Evolutionary conservation across 2,329 filamentous ascomycete genomes (phyloP).

Genomic region (Fusarium liriodendri): DNA sequence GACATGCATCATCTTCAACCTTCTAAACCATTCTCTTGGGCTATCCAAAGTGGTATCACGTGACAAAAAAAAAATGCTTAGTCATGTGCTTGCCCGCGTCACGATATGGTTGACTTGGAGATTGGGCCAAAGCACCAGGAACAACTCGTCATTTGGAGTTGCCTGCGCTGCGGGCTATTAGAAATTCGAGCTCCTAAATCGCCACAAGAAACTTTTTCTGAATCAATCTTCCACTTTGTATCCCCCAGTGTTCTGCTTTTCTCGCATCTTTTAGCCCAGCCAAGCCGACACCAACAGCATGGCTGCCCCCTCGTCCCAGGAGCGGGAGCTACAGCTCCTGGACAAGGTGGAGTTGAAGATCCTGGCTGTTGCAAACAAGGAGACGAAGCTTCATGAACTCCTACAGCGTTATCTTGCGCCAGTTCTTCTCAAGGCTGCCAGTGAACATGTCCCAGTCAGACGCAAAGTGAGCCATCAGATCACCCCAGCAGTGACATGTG

Average conservation of each 20-base stretch:
- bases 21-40: background rate
- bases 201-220: background rate
- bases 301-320: constrained; percentile 60
- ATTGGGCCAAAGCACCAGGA: constrained; percentile 12
- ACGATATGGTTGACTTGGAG: constrained; percentile 38
- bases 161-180: constrained; percentile 25
- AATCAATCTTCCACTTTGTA: background rate
- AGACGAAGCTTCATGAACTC: constrained; percentile 82
- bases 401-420: constrained; percentile 84
- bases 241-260: constrained; percentile 1
- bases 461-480: constrained; percentile 68
- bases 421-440: constrained; percentile 86
- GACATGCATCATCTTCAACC: background rate
- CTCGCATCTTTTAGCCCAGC: background rate
- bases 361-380: constrained; percentile 80
- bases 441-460: constrained; percentile 82
- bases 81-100: constrained; percentile 33
- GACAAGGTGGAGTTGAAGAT: constrained; percentile 89
- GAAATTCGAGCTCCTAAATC: constrained; percentile 4
- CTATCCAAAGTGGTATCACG: constrained; percentile 6
- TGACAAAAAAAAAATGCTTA: constrained; percentile 31
- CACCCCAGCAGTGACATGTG: background rate
- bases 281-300: constrained; percentile 40
- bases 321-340: constrained; percentile 83
- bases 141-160: constrained; percentile 40